These are phyloP conservation scores for Acacia concinna DNA, from an alignment of 331 rosid genomes.

Conservation along the genomic window DNA sequence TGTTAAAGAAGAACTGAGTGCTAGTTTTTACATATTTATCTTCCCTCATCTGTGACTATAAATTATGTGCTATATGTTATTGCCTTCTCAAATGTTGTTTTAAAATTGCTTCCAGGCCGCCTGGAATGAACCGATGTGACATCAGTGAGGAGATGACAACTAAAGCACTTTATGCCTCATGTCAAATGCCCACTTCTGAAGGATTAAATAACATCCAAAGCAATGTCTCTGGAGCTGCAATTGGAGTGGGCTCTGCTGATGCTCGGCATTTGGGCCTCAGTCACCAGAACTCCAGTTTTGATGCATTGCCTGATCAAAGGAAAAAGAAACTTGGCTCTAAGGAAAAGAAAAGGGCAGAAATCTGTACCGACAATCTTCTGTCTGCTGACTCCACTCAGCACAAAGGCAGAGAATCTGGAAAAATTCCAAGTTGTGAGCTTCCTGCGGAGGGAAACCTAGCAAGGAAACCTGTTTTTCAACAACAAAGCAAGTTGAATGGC, in stretches of 20 bases:
- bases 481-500: constrained; percentile 34
- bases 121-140: constrained; percentile 67
- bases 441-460: constrained; percentile 38
- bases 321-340: constrained; percentile 46
- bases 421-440: constrained; percentile 44
- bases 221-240: constrained; percentile 42
- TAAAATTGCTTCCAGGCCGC: constrained; percentile 57
- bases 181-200: constrained; percentile 51
- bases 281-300: constrained; percentile 38
- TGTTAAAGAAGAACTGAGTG: neutral
- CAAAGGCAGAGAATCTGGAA: constrained; percentile 36
- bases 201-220: constrained; percentile 41
- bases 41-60: neutral
- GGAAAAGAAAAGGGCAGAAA: constrained; percentile 34
- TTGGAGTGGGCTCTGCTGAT: constrained; percentile 36
- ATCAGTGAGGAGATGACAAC: constrained; percentile 69
- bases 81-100: constrained; percentile 32
- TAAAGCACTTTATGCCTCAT: constrained; percentile 45
- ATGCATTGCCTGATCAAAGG: constrained; percentile 38
- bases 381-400: constrained; percentile 33
- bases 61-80: constrained; percentile 4
- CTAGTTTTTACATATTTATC: constrained; percentile 12
- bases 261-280: constrained; percentile 41
- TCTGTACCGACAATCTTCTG: constrained; percentile 18
- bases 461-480: constrained; percentile 49